Conservation (phyloP, 2,329 filamentous ascomycete genomes). For the Scortechinia acanthostroma region DNA sequence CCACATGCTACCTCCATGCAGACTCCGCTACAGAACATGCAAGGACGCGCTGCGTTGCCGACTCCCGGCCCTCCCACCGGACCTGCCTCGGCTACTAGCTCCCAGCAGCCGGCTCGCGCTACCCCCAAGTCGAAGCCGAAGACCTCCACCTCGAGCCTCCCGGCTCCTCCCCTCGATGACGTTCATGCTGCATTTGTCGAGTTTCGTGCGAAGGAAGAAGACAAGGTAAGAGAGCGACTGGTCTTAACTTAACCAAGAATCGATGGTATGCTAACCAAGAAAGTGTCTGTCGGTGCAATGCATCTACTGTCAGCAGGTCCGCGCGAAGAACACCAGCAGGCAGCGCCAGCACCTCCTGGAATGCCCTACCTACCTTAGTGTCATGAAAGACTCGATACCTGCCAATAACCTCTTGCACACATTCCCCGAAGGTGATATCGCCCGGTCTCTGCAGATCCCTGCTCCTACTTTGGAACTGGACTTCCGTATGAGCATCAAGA, state of each 20-base stretch:
- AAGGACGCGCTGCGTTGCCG: slow-evolving; percentile 24
- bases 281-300: slow-evolving; percentile 38
- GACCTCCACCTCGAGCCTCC: slow-evolving; percentile 22
- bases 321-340: slow-evolving; percentile 38
- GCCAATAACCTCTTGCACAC: slow-evolving; percentile 39
- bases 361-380: slow-evolving; percentile 37
- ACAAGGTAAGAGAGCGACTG: slow-evolving; percentile 21
- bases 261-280: slow-evolving; percentile 4
- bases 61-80: neutral
- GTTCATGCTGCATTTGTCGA: slow-evolving; percentile 38
- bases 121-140: slow-evolving; percentile 10
- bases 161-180: slow-evolving; percentile 34
- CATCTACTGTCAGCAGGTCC: slow-evolving; percentile 38
- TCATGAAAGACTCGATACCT: slow-evolving; percentile 41
- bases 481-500: slow-evolving; percentile 41
- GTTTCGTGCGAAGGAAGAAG: slow-evolving; percentile 33
- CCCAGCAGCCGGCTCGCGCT: slow-evolving; percentile 11
- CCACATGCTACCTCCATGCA: slow-evolving; percentile 31
- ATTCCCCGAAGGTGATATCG: slow-evolving; percentile 37
- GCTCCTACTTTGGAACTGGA: slow-evolving; percentile 36
- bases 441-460: slow-evolving; percentile 34
- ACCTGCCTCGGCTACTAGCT: neutral
- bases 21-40: slow-evolving; percentile 25
- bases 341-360: slow-evolving; percentile 37
- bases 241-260: slow-evolving; percentile 5